phyloP scores from a whole-genome alignment of 176 grass and related monocot genomes.

The maize (Zea mays) region Zm-B73-REFERENCE-NAM-5.0 NC_050103.1:155195001-155195500 shows the following conservation, averaged over 20 bases:
- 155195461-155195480: conserved; percentile 92
- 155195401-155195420: conserved; percentile 66
- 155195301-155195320: background rate
- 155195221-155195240: conserved; percentile 2
- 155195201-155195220: conserved; percentile 18
- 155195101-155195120: conserved; percentile 11
- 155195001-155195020: background rate
- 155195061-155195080: background rate
- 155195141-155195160: conserved; percentile 11
- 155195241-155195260: background rate
- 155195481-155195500: conserved; percentile 97
- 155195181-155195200: background rate
- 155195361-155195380: conserved; percentile 16
- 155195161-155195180: background rate
- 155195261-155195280: conserved; percentile 29
- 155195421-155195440: conserved; percentile 82
- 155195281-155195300: conserved; percentile 14
- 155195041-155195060: background rate
- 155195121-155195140: conserved; percentile 17
- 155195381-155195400: background rate
- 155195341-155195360: background rate
- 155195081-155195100: background rate
- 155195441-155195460: conserved; percentile 84
- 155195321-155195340: conserved; percentile 17
- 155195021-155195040: background rate